Base-by-base conservation (phyloP, 805 yeast species). In the Candida lessepsii region DNA sequence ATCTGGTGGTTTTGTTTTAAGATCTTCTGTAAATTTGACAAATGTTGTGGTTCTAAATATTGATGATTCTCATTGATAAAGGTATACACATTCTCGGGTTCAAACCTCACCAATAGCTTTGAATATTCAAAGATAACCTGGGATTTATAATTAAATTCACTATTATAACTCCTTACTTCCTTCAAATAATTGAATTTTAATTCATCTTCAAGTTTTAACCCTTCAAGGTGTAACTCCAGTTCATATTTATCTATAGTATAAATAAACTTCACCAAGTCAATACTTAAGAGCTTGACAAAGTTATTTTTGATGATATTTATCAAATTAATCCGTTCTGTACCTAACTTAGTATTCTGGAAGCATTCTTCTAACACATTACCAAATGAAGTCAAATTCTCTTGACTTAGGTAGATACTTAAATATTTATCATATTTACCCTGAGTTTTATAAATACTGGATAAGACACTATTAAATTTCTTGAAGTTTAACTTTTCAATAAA, bases 381-480 rank as follows among this genome's bases (percentile, higher is more conserved):
- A 11, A 60, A 42, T 7, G 51, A 32, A 7, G 49, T 52, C 19
- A 23, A 26, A 4, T 38, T 29, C 9, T 9, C 27, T 20, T 51
- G 51, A 26, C 50, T 39, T 8, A 37, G 17, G 20, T 47, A 45
- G 38, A 48, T 36, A 15, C 35, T 30, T 6, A 35, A 31, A 48
- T 47, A 47, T 32, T 50, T 50, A 33, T 50, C 47, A 44, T 67
- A 76, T 37, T 65, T 71, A 14, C 74, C 71, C 44, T 81, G 82
- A 1, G 74, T 58, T 29, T 74, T 60, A 53, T 81, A 84, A 3
- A 86, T 49, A 35, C 72, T 66, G 41, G 80, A 68, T 33, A 88
- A 63, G 0, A 83, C 88, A 28, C 75, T 68, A 51, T 68, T 71
- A 53, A 77, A 85, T 10, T 73, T 71, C 1, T 80, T 81, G 21